Percentiles rank a stretch among this genome's conserved stretches.
These are phyloP conservation scores for Bocquillonia castaneifolia DNA, from an alignment of 441 rosid genomes.

Conservation along the genomic window DNA sequence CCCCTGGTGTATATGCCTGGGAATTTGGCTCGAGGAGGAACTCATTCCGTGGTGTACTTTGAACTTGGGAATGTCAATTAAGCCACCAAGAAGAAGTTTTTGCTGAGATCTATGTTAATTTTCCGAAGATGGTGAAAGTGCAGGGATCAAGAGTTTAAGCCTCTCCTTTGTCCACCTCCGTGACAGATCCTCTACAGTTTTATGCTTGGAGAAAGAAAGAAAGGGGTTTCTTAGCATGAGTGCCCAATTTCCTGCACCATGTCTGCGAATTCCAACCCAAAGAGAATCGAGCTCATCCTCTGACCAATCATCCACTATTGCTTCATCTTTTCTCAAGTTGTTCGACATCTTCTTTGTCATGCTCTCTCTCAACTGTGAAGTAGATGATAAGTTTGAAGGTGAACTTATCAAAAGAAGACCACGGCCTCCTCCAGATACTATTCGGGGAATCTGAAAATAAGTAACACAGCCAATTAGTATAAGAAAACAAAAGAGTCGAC, in stretches of 20 bases:
- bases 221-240: conserved; percentile 65
- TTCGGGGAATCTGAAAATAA: conserved; percentile 26
- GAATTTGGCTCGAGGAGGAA: background rate
- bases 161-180: conserved; percentile 74
- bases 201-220: conserved; percentile 56
- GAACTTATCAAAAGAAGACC: conserved; percentile 13
- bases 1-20: too few species aligned
- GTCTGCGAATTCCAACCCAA: conserved; percentile 87
- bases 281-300: conserved; percentile 92
- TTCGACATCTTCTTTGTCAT: conserved; percentile 1
- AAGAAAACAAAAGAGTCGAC: background rate
- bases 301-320: conserved; percentile 68
- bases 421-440: conserved; percentile 17
- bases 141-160: conserved; percentile 45
- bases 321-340: background rate
- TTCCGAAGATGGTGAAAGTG: conserved; percentile 21
- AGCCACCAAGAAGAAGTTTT: conserved; percentile 9
- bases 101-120: background rate
- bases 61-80: conserved; percentile 1
- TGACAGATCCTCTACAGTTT: conserved; percentile 52
- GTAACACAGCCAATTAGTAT: background rate
- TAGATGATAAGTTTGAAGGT: conserved; percentile 5
- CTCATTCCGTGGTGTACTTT: background rate
- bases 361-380: background rate
- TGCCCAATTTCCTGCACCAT: conserved; percentile 83